Percentiles rank a stretch among this genome's conserved stretches.
Conservation (phyloP, 495 filamentous ascomycete genomes). For the Diplogelasinospora grovesii region DNA sequence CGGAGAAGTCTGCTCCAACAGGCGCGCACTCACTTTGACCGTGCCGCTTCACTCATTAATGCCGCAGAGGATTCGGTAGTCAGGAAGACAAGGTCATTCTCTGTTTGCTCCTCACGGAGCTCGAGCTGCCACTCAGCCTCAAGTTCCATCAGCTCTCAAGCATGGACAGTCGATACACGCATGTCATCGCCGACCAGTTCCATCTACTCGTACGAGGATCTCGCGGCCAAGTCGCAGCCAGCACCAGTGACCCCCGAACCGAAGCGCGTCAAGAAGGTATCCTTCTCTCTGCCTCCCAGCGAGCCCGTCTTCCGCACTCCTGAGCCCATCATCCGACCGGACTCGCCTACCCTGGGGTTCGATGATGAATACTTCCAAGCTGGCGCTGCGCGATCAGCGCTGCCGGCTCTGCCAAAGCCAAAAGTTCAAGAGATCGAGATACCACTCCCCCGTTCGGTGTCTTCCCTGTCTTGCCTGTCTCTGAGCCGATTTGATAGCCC, state of each 20-base stretch:
- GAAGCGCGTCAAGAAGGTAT: conserved; percentile 45
- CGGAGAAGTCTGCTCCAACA: conserved; percentile 41
- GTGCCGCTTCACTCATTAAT: conserved; percentile 36
- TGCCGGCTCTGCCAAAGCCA: conserved; percentile 13
- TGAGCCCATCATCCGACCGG: conserved; percentile 39
- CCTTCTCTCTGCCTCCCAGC: conserved; percentile 35
- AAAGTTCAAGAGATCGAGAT: conserved; percentile 23
- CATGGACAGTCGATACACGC: conserved; percentile 32
- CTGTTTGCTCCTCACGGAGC: conserved; percentile 27
- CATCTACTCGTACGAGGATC: conserved; percentile 33
- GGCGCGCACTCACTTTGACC: conserved; percentile 41
- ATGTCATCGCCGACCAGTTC: conserved; percentile 39
- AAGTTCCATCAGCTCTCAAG: conserved; percentile 37
- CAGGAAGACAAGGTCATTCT: conserved; percentile 25
- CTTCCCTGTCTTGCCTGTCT: no score
- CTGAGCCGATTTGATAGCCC: no score
- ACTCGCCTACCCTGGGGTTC: conserved; percentile 40
- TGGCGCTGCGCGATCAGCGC: conserved; percentile 11
- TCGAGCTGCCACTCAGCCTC: conserved; percentile 41
- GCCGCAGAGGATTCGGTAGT: conserved; percentile 30
- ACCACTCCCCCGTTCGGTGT: conserved; percentile 12
- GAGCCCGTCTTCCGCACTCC: conserved; percentile 17
- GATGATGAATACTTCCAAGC: conserved; percentile 30
- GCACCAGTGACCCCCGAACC: conserved; percentile 9
- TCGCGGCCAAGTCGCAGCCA: conserved; percentile 14